Conservation (phyloP, 2,329 filamentous ascomycete genomes). For the Monosporascus sp. region DNA sequence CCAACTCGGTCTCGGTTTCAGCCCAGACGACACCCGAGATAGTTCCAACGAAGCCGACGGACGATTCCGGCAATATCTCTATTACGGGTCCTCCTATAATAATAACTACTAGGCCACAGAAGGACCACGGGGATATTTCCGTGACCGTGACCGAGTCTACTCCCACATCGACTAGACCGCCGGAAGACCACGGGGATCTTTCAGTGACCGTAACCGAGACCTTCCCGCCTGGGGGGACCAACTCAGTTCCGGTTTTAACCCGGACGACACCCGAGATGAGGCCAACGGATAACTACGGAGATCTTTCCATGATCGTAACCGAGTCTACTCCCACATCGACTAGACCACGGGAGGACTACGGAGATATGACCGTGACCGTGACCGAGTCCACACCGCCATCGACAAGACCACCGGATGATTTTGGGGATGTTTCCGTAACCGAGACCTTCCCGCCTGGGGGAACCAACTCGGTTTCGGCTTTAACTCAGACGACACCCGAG, state of each 20-base stretch:
- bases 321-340: not conserved
- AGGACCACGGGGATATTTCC: conserved; percentile 4
- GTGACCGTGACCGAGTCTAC: too few relatives aligned
- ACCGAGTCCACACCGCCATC: not conserved
- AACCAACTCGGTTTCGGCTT: not conserved
- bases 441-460: not conserved
- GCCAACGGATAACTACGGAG: conserved; percentile 1
- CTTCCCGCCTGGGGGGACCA: not conserved
- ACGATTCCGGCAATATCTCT: too few relatives aligned
- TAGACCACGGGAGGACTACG: not conserved
- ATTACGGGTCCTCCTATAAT: not conserved
- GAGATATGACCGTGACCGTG: not conserved
- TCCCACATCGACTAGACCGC: not conserved
- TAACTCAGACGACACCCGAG: not conserved
- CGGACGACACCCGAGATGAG: not conserved
- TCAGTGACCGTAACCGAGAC: too few relatives aligned
- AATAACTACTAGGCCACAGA: not conserved
- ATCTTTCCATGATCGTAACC: not conserved
- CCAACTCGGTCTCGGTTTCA: too few relatives aligned
- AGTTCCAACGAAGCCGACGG: not conserved
- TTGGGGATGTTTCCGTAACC: not conserved
- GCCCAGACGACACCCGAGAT: not conserved
- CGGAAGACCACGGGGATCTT: not conserved
- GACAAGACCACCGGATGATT: not conserved
- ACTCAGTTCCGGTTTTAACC: too few relatives aligned